Evolutionary conservation across 208 protist species (phyloP).

Genomic region (Trypanosoma theileri): DNA sequence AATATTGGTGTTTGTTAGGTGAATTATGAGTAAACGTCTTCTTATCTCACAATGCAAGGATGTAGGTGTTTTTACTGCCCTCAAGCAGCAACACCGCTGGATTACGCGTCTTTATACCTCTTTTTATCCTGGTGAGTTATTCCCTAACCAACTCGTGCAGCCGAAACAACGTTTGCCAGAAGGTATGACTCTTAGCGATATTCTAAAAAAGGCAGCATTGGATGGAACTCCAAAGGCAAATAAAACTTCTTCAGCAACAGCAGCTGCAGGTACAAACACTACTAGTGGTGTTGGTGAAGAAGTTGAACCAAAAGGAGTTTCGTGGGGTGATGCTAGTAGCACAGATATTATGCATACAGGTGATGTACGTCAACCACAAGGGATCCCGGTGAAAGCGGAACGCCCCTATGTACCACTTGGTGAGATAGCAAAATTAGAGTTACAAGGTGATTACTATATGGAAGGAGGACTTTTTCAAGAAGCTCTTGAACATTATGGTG

Average conservation of each 20-base stretch:
- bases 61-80: slow-evolving; percentile 8
- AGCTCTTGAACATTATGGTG: slow-evolving; percentile 87
- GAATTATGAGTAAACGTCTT: slow-evolving; percentile 15
- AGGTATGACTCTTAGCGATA: slow-evolving; percentile 23
- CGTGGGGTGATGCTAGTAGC: slow-evolving; percentile 59
- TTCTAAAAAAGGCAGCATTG: slow-evolving; percentile 1
- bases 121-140: slow-evolving; percentile 74
- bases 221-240: too few species aligned
- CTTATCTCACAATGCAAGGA: not conserved
- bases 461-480: slow-evolving; percentile 85
- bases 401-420: slow-evolving; percentile 78
- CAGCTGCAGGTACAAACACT: not conserved
- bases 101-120: slow-evolving; percentile 88
- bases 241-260: not conserved
- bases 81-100: slow-evolving; percentile 48
- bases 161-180: slow-evolving; percentile 51
- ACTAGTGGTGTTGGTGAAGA: not conserved
- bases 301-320: slow-evolving; percentile 34
- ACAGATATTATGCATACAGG: slow-evolving; percentile 58
- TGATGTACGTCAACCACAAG: not conserved
- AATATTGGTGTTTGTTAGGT: not conserved
- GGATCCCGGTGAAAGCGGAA: not conserved
- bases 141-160: slow-evolving; percentile 75
- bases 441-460: slow-evolving; percentile 84
- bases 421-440: slow-evolving; percentile 84